Conservation (phyloP, 1,284 basidiomycete species). For the Cutaneotrichosporon dermatis region DNA sequence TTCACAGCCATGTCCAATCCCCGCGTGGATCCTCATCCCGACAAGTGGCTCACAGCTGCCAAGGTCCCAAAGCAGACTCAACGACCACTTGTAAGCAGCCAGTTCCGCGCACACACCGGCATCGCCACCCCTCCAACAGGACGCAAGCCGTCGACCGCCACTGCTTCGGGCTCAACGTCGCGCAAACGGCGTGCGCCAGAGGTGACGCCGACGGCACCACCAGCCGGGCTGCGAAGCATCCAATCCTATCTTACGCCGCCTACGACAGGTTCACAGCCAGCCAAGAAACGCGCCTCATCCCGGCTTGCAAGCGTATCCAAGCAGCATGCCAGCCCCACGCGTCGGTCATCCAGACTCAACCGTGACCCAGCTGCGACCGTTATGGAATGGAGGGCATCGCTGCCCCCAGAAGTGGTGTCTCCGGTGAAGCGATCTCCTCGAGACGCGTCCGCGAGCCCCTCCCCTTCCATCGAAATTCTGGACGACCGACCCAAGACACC, state of each 20-base stretch:
- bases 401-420: background rate
- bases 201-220: constrained; percentile 4
- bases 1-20: constrained; percentile 18
- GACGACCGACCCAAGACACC: background rate
- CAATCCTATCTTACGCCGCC: constrained; percentile 14
- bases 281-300: background rate
- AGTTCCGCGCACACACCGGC: constrained; percentile 15
- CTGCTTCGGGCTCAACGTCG: background rate
- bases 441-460: background rate
- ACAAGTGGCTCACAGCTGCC: constrained; percentile 29
- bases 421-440: background rate
- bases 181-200: constrained; percentile 1
- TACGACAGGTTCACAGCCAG: background rate
- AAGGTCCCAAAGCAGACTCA: constrained; percentile 8
- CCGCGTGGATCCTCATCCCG: constrained; percentile 29
- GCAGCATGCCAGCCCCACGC: background rate
- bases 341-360: background rate
- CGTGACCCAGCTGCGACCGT: background rate
- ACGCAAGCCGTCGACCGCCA: background rate
- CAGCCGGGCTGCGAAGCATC: background rate
- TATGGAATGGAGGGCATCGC: background rate
- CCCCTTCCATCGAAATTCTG: background rate
- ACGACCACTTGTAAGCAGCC: constrained; percentile 12
- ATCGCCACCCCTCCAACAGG: constrained; percentile 29
- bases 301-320: background rate